phyloP scores from a whole-genome alignment of 2,329 filamentous ascomycete species.

The Penicillium brevicompactum region DNA sequence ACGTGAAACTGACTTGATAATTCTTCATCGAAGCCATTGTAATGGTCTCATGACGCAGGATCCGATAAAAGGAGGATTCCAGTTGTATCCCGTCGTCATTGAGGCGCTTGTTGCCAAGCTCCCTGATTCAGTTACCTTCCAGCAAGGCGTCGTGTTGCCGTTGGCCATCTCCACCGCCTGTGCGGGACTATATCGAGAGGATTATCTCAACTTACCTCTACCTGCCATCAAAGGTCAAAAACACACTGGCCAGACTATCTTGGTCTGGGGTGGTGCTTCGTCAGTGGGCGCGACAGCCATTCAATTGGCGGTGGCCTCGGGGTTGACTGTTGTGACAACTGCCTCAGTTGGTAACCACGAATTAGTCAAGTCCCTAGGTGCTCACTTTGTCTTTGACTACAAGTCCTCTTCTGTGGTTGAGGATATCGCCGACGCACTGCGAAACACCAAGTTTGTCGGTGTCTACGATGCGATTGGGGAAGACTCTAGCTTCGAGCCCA shows the following conservation, averaged over 20 bases:
- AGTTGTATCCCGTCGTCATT: neutral
- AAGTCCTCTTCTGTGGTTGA: slow-evolving; percentile 29
- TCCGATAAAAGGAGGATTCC: neutral
- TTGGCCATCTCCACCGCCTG: neutral
- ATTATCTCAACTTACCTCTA: neutral
- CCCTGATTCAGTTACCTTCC: neutral
- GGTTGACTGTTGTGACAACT: neutral
- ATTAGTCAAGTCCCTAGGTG: neutral
- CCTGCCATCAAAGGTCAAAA: neutral
- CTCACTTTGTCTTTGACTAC: neutral
- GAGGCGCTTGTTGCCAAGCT: neutral
- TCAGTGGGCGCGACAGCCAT: neutral
- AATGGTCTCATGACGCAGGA: neutral
- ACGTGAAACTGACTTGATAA: too few relatives aligned
- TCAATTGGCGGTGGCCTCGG: neutral
- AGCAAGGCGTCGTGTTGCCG: neutral
- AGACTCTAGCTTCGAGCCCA: too few relatives aligned
- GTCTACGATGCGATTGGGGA: too few relatives aligned
- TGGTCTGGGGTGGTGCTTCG: neutral
- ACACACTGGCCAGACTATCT: neutral
- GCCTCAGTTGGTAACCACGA: neutral
- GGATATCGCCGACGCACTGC: neutral
- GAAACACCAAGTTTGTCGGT: too few relatives aligned
- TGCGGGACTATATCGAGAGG: neutral
- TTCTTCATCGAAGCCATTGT: neutral